phyloP scores from a whole-genome alignment of 371 early-diverging fungal species.

The Mycotypha africana region DNA sequence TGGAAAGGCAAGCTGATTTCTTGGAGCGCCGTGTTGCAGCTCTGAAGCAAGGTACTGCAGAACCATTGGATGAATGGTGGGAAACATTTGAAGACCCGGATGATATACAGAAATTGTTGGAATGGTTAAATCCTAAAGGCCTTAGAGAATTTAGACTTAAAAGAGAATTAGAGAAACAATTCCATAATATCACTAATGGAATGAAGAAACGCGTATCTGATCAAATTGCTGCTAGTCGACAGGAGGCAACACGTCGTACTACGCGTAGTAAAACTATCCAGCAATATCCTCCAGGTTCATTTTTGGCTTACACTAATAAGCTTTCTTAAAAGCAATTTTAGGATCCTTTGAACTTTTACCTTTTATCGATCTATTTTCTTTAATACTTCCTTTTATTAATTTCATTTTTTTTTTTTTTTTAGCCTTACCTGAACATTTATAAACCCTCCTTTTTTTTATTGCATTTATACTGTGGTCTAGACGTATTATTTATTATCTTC shows the following conservation, averaged over 20 bases:
- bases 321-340: constrained; percentile 13
- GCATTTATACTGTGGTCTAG: too few species aligned
- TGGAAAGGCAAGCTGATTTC: constrained; percentile 16
- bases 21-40: constrained; percentile 17
- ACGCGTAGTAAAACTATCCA: constrained; percentile 40
- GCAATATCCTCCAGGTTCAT: constrained; percentile 28
- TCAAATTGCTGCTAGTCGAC: constrained; percentile 22
- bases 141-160: constrained; percentile 59
- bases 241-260: constrained; percentile 38
- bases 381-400: too few species aligned
- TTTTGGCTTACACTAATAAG: constrained; percentile 39
- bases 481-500: too few species aligned
- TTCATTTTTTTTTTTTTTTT: too few species aligned
- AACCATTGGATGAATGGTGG: constrained; percentile 42
- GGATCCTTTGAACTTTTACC: too few species aligned
- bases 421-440: too few species aligned
- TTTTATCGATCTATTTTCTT: too few species aligned
- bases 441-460: too few species aligned
- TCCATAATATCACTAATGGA: constrained; percentile 36
- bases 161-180: constrained; percentile 45
- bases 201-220: constrained; percentile 46
- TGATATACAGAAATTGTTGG: constrained; percentile 57
- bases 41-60: constrained; percentile 4
- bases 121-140: constrained; percentile 78
- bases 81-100: constrained; percentile 57